Evolutionary conservation across 2,329 filamentous ascomycete species (phyloP).

Genomic region (Cryphonectria carpinicola): DNA sequence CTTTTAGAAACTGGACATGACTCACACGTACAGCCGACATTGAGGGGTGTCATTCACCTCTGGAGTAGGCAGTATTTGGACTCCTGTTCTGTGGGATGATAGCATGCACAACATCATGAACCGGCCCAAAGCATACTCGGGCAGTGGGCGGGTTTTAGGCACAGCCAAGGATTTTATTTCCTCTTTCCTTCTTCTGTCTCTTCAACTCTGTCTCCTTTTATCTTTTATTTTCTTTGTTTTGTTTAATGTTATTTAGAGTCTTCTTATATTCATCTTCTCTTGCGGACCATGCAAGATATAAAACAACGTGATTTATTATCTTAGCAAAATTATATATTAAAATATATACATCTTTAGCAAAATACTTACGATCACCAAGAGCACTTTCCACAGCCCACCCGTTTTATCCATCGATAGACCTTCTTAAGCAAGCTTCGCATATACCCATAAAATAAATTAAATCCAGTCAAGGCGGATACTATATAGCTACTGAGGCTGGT

Average conservation of each 20-base stretch:
- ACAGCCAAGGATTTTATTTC: too few species aligned
- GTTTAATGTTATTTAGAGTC: too few species aligned
- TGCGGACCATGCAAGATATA: not conserved
- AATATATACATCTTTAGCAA: not conserved
- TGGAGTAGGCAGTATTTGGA: not conserved
- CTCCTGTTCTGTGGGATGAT: not conserved
- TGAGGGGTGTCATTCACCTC: not conserved
- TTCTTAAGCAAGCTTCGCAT: too few species aligned
- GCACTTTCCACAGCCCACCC: too few species aligned
- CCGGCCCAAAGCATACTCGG: not conserved
- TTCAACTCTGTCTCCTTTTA: too few species aligned
- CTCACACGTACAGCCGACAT: not conserved
- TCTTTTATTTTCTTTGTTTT: too few species aligned
- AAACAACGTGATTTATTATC: not conserved
- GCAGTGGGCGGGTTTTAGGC: too few species aligned
- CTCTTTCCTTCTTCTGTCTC: too few species aligned
- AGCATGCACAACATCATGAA: not conserved
- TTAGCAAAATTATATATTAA: not conserved
- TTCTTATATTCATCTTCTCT: not conserved
- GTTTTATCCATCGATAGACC: too few species aligned
- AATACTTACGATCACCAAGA: not conserved
- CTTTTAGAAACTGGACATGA: not conserved
- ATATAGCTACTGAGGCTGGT: too few species aligned
- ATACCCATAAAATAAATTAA: too few species aligned
- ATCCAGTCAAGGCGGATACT: too few species aligned